These are phyloP conservation scores for Populus euphratica DNA, from an alignment of 345 rosid genomes.

Conservation along the genomic window DNA sequence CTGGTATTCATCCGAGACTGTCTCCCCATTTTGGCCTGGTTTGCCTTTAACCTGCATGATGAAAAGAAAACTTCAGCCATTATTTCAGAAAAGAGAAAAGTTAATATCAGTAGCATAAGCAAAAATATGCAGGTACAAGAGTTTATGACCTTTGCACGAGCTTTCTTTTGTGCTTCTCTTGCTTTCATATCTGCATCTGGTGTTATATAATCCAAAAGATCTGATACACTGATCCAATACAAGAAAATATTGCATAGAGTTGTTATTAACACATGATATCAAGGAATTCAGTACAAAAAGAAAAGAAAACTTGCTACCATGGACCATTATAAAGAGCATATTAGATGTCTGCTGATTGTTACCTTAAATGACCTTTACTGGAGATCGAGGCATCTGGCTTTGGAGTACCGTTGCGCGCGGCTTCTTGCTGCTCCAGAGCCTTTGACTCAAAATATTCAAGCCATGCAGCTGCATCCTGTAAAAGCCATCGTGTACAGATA, in stretches of 20 bases:
- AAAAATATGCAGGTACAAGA: slow-evolving; percentile 8
- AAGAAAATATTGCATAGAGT: slow-evolving; percentile 8
- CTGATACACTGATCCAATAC: slow-evolving; percentile 72
- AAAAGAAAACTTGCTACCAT: background rate
- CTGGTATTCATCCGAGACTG: slow-evolving; percentile 54
- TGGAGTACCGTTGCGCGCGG: slow-evolving; percentile 35
- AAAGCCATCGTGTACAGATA: background rate
- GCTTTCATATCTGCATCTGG: slow-evolving; percentile 85
- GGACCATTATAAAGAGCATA: background rate
- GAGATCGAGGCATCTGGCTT: slow-evolving; percentile 39
- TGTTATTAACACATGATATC: background rate
- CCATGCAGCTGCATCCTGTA: slow-evolving; percentile 40
- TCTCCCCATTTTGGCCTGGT: slow-evolving; percentile 64
- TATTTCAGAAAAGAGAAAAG: slow-evolving; percentile 5
- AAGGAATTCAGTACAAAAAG: background rate
- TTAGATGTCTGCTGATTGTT: background rate
- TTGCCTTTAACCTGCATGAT: slow-evolving; percentile 65
- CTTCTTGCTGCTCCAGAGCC: slow-evolving; percentile 38
- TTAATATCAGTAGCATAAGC: background rate
- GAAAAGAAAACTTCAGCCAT: slow-evolving; percentile 13
- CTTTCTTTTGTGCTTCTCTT: slow-evolving; percentile 86
- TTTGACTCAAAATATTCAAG: slow-evolving; percentile 38
- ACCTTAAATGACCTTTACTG: slow-evolving; percentile 40
- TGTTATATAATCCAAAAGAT: slow-evolving; percentile 93
- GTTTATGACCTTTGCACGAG: slow-evolving; percentile 76